A percentile compares a stretch with the other conserved stretches of the same genome.
Conservation (phyloP, 2,329 filamentous ascomycete genomes). For the Pseudonectria foliicola region DNA sequence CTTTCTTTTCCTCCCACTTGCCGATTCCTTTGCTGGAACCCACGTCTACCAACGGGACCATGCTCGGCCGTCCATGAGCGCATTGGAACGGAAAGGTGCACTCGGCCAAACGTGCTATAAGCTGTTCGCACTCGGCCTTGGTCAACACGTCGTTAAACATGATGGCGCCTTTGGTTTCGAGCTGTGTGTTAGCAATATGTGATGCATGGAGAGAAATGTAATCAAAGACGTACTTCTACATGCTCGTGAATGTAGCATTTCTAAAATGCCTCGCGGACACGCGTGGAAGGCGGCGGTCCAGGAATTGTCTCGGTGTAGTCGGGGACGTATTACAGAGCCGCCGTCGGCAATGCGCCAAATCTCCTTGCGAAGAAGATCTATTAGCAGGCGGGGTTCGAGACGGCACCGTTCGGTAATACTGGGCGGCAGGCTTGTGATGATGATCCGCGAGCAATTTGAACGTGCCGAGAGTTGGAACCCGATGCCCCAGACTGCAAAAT, state of each 20-base stretch:
- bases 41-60: constrained; percentile 55
- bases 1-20: constrained; percentile 18
- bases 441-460: constrained; percentile 23
- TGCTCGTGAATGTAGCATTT: constrained; percentile 67
- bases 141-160: constrained; percentile 76
- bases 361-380: constrained; percentile 68
- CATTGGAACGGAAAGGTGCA: constrained; percentile 77
- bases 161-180: constrained; percentile 46
- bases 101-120: constrained; percentile 50
- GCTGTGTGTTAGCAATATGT: constrained; percentile 5
- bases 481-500: constrained; percentile 72
- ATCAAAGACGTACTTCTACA: constrained; percentile 54
- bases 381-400: constrained; percentile 61
- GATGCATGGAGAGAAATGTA: no score
- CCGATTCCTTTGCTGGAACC: constrained; percentile 23
- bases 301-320: constrained; percentile 7
- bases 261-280: constrained; percentile 69
- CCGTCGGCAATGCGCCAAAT: constrained; percentile 58
- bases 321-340: constrained; percentile 8
- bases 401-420: constrained; percentile 71
- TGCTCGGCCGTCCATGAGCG: constrained; percentile 67
- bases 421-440: constrained; percentile 56
- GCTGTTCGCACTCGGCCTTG: constrained; percentile 45
- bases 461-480: constrained; percentile 42
- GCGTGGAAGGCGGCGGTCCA: constrained; percentile 59